Percentiles rank a stretch among this genome's conserved stretches.
These are phyloP conservation scores for Eucalyptus microcorys DNA, from an alignment of 345 rosid genomes.

Conservation along the genomic window DNA sequence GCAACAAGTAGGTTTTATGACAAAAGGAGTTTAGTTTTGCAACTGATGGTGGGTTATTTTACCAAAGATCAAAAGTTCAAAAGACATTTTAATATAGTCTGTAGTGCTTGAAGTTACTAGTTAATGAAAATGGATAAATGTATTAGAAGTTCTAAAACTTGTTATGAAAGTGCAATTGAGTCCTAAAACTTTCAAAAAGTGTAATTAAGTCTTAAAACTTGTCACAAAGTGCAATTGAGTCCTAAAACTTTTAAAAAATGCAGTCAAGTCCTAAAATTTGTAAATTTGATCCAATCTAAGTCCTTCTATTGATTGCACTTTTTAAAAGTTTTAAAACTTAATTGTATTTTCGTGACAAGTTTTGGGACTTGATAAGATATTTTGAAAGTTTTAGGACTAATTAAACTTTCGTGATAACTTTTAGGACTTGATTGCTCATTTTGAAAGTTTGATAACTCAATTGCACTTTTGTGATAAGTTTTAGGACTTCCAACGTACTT, in stretches of 20 bases:
- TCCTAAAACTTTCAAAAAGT: fast-evolving
- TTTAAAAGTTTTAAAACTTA: too few species aligned
- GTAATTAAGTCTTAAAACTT: fast-evolving
- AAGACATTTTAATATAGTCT: background rate
- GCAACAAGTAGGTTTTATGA: background rate
- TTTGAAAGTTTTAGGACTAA: too few species aligned
- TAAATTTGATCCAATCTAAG: too few species aligned
- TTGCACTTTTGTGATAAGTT: fast-evolving
- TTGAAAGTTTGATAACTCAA: too few species aligned
- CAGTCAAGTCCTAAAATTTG: too few species aligned
- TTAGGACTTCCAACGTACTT: fast-evolving
- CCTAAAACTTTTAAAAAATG: too few species aligned
- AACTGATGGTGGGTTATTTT: background rate
- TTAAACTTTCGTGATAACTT: too few species aligned
- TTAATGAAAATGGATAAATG: too few species aligned
- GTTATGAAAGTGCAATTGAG: fast-evolving
- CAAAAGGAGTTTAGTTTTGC: background rate
- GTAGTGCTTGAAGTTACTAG: background rate
- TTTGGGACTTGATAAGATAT: fast-evolving
- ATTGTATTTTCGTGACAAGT: fast-evolving
- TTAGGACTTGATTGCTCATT: fast-evolving
- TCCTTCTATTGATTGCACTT: fast-evolving
- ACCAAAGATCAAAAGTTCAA: background rate
- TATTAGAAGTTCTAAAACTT: too few species aligned
- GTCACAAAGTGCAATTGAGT: too few species aligned